Percentiles rank a stretch among this genome's conserved stretches.
Conservation (phyloP, 805 yeast genomes). For the Candida glaebosa region DNA sequence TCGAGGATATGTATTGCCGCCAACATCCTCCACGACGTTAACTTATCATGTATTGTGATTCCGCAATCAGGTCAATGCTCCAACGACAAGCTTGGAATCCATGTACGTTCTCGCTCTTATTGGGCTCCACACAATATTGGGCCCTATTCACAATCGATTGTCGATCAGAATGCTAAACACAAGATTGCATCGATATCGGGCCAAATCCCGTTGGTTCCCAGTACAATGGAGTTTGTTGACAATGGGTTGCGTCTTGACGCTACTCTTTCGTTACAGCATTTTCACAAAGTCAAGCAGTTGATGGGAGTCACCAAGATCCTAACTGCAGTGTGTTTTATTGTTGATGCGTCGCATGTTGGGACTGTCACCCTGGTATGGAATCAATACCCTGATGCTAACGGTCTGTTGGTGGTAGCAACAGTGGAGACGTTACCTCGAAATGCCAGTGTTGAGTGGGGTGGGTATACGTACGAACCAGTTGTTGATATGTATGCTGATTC, state of each 20-base stretch:
- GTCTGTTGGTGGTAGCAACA: slow-evolving; percentile 47
- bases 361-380: slow-evolving; percentile 44
- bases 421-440: slow-evolving; percentile 58
- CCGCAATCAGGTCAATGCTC: slow-evolving; percentile 13
- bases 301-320: slow-evolving; percentile 45
- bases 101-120: slow-evolving; percentile 87
- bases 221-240: slow-evolving; percentile 51
- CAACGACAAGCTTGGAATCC: slow-evolving; percentile 60
- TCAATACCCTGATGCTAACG: slow-evolving; percentile 27
- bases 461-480: slow-evolving; percentile 45
- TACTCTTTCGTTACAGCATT: slow-evolving; percentile 69
- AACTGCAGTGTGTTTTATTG: slow-evolving; percentile 54
- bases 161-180: slow-evolving; percentile 37
- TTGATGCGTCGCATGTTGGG: slow-evolving; percentile 25
- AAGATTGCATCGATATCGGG: slow-evolving; percentile 71
- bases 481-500: slow-evolving; percentile 36
- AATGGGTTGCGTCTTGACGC: slow-evolving; percentile 30
- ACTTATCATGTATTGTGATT: slow-evolving; percentile 59
- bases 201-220: slow-evolving; percentile 83
- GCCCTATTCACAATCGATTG: slow-evolving; percentile 86
- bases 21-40: slow-evolving; percentile 41
- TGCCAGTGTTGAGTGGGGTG: slow-evolving; percentile 76
- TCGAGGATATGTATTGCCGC: slow-evolving; percentile 84
- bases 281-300: slow-evolving; percentile 57
- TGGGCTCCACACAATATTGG: slow-evolving; percentile 99